A percentile compares a stretch with the other conserved stretches of the same genome.
Conservation (phyloP, 2,329 filamentous ascomycete genomes). For the Penicillium sp. region DNA sequence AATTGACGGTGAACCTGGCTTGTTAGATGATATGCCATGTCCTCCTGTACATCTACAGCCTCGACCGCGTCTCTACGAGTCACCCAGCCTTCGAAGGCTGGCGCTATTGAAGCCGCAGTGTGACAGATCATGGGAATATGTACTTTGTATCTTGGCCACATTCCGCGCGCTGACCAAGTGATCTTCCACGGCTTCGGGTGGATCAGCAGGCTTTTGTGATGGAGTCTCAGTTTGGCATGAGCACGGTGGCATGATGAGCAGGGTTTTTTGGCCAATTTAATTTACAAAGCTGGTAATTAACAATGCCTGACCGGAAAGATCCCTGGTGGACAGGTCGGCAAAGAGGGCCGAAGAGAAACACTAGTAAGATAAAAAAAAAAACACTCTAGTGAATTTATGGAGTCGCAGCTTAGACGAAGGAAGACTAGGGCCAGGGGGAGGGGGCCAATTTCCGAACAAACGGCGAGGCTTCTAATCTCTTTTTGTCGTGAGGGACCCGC, state of each 20-base stretch:
- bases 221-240: slow-evolving; percentile 7
- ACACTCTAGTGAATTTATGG: neutral
- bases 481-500: slow-evolving; percentile 13
- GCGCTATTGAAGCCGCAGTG: slow-evolving; percentile 7
- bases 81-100: slow-evolving; percentile 1
- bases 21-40: neutral
- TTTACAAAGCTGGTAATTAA: neutral
- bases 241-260: slow-evolving; percentile 1
- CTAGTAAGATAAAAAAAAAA: slow-evolving; percentile 1
- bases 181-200: slow-evolving; percentile 1
- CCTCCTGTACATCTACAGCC: neutral
- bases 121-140: slow-evolving; percentile 14
- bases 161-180: slow-evolving; percentile 15
- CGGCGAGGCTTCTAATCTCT: slow-evolving; percentile 10
- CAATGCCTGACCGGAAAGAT: neutral
- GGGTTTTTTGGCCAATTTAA: neutral
- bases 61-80: neutral
- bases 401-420: neutral
- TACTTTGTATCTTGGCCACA: slow-evolving; percentile 5
- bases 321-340: slow-evolving; percentile 3
- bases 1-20: slow-evolving; percentile 6
- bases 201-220: slow-evolving; percentile 6
- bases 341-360: slow-evolving; percentile 3
- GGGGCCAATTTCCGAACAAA: slow-evolving; percentile 13
- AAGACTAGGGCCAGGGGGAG: slow-evolving; percentile 4